phyloP scores from a whole-genome alignment of 805 yeast species.

The Zygoascus flipseniorum region DNA sequence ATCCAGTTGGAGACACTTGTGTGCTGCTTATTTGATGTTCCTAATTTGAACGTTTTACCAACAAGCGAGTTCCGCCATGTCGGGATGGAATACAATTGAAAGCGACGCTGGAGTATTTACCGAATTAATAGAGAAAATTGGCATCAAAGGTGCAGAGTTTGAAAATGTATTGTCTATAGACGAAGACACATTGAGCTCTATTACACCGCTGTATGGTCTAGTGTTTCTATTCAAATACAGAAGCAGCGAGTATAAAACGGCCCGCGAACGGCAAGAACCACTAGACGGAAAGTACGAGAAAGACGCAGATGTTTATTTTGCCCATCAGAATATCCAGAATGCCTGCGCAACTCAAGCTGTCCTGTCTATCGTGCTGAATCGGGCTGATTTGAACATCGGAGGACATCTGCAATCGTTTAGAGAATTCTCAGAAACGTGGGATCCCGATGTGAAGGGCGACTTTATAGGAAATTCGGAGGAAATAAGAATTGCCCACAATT shows the following conservation, averaged over 20 bases:
- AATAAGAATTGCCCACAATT: slow-evolving; percentile 50
- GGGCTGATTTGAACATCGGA: slow-evolving; percentile 39
- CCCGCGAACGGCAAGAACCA: slow-evolving; percentile 23
- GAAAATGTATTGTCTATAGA: slow-evolving; percentile 52
- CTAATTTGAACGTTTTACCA: no score
- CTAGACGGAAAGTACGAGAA: slow-evolving; percentile 33
- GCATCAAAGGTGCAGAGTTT: slow-evolving; percentile 45
- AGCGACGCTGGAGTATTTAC: slow-evolving; percentile 63
- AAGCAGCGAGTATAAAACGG: slow-evolving; percentile 23
- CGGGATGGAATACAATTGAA: slow-evolving; percentile 57
- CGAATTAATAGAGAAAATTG: slow-evolving; percentile 48
- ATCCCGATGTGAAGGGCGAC: slow-evolving; percentile 51
- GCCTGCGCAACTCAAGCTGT: slow-evolving; percentile 75
- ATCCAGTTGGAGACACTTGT: no score
- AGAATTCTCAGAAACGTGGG: slow-evolving; percentile 44
- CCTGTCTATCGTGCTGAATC: slow-evolving; percentile 45
- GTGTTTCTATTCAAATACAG: slow-evolving; percentile 57
- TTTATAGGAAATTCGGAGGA: slow-evolving; percentile 50
- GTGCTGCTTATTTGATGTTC: no score
- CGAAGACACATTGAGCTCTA: slow-evolving; percentile 22
- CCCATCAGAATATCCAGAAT: slow-evolving; percentile 54
- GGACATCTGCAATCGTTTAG: slow-evolving; percentile 39
- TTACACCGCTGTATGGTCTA: slow-evolving; percentile 46
- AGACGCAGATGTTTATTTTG: slow-evolving; percentile 40
- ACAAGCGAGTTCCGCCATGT: slow-evolving; percentile 3